Evolutionary conservation across 2,329 filamentous ascomycete species (phyloP).

Genomic region (Microsporum ferrugineum): DNA sequence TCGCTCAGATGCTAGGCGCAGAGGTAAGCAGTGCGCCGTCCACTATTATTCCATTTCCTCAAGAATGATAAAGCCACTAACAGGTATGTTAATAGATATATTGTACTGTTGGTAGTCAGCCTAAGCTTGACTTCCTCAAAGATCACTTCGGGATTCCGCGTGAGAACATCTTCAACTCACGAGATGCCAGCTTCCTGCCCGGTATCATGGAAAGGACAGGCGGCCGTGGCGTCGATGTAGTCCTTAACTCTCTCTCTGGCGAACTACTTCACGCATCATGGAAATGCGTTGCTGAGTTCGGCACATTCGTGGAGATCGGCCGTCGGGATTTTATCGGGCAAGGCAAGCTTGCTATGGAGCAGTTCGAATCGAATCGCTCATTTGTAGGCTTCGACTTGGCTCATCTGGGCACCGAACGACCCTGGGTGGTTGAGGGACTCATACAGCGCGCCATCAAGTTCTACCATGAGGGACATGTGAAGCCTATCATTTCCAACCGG

Average conservation of each 20-base stretch:
- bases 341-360: slow-evolving; percentile 8
- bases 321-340: slow-evolving; percentile 7
- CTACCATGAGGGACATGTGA: slow-evolving; percentile 14
- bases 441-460: not conserved
- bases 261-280: slow-evolving; percentile 11
- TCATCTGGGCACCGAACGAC: not conserved
- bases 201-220: slow-evolving; percentile 11
- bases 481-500: slow-evolving; percentile 15
- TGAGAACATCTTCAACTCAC: slow-evolving; percentile 12
- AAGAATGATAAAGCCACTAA: too few relatives aligned
- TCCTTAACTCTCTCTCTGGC: slow-evolving; percentile 14
- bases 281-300: slow-evolving; percentile 13
- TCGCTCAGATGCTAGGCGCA: slow-evolving; percentile 16
- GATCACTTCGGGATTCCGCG: slow-evolving; percentile 10
- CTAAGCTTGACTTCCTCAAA: slow-evolving; percentile 14
- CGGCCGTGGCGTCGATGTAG: slow-evolving; percentile 12
- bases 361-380: slow-evolving; percentile 6
- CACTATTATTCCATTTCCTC: too few relatives aligned
- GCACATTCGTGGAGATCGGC: slow-evolving; percentile 15
- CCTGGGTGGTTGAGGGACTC: not conserved
- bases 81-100: not conserved
- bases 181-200: slow-evolving; percentile 10
- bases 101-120: slow-evolving; percentile 14
- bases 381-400: not conserved
- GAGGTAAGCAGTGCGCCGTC: slow-evolving; percentile 5